Conservation (phyloP, 371 early-diverging fungal species). For the Choanephora cucurbitarum region DNA sequence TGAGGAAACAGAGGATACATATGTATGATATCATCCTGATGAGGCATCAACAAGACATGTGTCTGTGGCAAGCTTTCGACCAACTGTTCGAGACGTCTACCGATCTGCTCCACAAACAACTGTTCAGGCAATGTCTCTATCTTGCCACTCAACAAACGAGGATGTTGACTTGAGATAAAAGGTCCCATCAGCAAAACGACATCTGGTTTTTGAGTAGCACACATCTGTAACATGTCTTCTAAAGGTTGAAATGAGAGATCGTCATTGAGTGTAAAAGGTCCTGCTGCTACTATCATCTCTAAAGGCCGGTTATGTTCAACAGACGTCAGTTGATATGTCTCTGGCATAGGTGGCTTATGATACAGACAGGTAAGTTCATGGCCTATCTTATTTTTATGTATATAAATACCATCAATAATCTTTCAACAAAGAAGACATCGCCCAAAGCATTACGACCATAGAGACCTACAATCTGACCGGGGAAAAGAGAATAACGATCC, state of each 20-base stretch:
- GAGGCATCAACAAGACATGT: conserved; percentile 72
- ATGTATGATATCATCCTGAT: conserved; percentile 70
- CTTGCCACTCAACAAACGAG: conserved; percentile 57
- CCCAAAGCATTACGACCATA: conserved; percentile 43
- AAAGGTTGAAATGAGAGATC: conserved; percentile 81
- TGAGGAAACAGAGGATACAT: conserved; percentile 83
- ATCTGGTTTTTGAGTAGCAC: conserved; percentile 69
- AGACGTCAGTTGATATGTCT: conserved; percentile 24
- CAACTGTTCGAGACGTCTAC: conserved; percentile 50
- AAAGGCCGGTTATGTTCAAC: conserved; percentile 48
- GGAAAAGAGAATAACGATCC: conserved; percentile 64
- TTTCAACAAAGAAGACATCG: conserved; percentile 23
- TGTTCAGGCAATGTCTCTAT: conserved; percentile 61
- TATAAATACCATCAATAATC: conserved; percentile 26
- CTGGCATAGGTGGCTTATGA: conserved; percentile 43
- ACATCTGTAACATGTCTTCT: conserved; percentile 63
- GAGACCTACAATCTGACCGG: conserved; percentile 69
- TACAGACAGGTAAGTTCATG: neutral
- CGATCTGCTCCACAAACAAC: conserved; percentile 63
- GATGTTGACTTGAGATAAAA: conserved; percentile 77
- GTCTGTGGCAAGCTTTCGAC: conserved; percentile 42
- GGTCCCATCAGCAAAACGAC: conserved; percentile 85
- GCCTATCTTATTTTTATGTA: neutral
- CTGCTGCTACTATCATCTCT: conserved; percentile 73
- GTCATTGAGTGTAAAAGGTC: conserved; percentile 83